Percentiles rank a stretch among this genome's conserved stretches.
Conservation (phyloP, 345 rosid genomes). For the Brassica juncea region DNA sequence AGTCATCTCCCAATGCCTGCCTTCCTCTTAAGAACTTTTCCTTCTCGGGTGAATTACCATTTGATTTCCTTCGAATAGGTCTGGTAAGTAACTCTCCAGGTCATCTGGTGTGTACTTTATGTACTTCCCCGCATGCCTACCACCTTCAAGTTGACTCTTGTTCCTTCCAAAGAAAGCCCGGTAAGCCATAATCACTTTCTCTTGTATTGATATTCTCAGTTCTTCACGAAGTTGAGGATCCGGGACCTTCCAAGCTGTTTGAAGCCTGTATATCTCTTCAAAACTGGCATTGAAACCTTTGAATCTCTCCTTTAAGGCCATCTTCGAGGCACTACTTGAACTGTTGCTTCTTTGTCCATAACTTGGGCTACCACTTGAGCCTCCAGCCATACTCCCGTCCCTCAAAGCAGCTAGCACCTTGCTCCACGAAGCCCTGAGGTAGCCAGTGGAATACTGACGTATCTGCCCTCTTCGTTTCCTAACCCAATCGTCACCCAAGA, state of each 20-base stretch:
- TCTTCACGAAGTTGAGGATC: slow-evolving; percentile 97
- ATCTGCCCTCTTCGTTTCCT: slow-evolving; percentile 78
- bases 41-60: slow-evolving; percentile 77
- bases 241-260: slow-evolving; percentile 94
- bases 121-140: slow-evolving; percentile 87
- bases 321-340: slow-evolving; percentile 65
- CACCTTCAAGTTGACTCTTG: slow-evolving; percentile 74
- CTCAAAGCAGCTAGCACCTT: slow-evolving; percentile 74
- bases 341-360: slow-evolving; percentile 42
- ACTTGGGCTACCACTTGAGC: slow-evolving; percentile 66
- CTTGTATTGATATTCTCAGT: slow-evolving; percentile 86
- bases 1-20: slow-evolving; percentile 3
- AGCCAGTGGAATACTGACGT: slow-evolving; percentile 83
- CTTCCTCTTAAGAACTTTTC: slow-evolving; percentile 51
- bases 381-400: slow-evolving; percentile 75
- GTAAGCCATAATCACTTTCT: slow-evolving; percentile 84
- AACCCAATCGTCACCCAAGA: slow-evolving; percentile 91
- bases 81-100: slow-evolving; percentile 71
- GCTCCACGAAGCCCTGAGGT: slow-evolving; percentile 92
- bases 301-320: slow-evolving; percentile 82
- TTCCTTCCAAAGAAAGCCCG: slow-evolving; percentile 89
- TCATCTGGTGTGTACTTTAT: slow-evolving; percentile 94
- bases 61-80: slow-evolving; percentile 86
- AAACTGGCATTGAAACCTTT: slow-evolving; percentile 85
- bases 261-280: slow-evolving; percentile 83